A percentile compares a stretch with the other conserved stretches of the same genome.
Conservation (phyloP, 2,329 filamentous ascomycete species). For the Stachybotrys chartarum region DNA sequence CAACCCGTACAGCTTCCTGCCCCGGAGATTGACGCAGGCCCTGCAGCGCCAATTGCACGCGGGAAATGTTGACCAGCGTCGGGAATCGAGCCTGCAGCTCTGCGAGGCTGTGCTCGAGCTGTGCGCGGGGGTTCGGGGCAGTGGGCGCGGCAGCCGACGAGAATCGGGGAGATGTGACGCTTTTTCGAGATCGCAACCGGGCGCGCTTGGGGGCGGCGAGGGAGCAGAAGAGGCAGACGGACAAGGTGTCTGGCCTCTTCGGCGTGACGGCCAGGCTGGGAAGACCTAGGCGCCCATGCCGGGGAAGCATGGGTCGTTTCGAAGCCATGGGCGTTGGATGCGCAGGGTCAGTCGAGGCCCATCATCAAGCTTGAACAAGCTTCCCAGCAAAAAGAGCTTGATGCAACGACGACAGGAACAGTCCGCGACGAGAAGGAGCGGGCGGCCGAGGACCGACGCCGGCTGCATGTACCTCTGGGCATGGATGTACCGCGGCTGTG, state of each 20-base stretch:
- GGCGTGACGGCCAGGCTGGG: conserved; percentile 6
- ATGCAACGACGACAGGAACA: background rate
- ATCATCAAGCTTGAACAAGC: conserved; percentile 5
- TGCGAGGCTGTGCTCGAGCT: conserved; percentile 52
- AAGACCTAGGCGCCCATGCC: conserved; percentile 17
- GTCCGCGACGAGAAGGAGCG: background rate
- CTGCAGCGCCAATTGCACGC: conserved; percentile 63
- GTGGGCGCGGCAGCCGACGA: conserved; percentile 15
- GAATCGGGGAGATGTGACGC: conserved; percentile 17
- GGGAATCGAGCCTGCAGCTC: conserved; percentile 55
- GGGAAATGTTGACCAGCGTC: conserved; percentile 58
- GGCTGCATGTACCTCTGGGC: background rate
- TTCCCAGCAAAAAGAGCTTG: background rate
- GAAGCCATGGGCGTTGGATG: conserved; percentile 19
- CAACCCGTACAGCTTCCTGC: conserved; percentile 50
- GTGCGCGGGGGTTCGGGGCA: conserved; percentile 31
- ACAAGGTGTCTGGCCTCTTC: conserved; percentile 8
- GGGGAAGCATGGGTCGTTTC: conserved; percentile 19
- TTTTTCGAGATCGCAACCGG: conserved; percentile 13
- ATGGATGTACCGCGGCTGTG: background rate
- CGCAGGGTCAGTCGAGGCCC: conserved; percentile 1
- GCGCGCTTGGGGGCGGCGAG: conserved; percentile 11
- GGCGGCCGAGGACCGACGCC: background rate
- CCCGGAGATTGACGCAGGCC: conserved; percentile 52
- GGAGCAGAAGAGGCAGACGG: conserved; percentile 25